A percentile compares a stretch with the other conserved stretches of the same genome.
Conservation (phyloP, 495 filamentous ascomycete species). For the Tirmania nivea region DNA sequence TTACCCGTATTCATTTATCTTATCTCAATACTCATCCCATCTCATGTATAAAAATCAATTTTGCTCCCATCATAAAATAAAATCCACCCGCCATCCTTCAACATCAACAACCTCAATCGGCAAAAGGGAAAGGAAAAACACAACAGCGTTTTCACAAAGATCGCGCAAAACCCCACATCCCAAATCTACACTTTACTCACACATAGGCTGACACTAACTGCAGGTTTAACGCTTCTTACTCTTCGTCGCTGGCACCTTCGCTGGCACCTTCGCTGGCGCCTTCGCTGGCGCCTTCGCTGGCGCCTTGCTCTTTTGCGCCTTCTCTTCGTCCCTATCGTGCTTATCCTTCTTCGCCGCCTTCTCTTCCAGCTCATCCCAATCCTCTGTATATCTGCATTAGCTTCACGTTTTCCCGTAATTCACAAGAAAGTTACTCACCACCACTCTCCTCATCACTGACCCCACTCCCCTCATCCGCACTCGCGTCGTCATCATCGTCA, state of each 20-base stretch:
- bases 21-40: no score
- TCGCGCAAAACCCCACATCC: no score
- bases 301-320: constrained; percentile 15
- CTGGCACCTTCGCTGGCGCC: background rate
- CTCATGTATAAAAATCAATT: no score
- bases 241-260: background rate
- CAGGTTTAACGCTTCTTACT: background rate
- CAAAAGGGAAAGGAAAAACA: no score
- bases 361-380: constrained; percentile 20
- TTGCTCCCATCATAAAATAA: no score
- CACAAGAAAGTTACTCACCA: constrained; percentile 14
- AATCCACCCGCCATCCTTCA: no score
- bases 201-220: no score
- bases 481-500: constrained; percentile 41
- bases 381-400: constrained; percentile 7
- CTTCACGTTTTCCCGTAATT: background rate
- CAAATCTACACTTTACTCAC: no score
- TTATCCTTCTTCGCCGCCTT: constrained; percentile 18
- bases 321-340: constrained; percentile 11
- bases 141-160: no score
- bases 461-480: constrained; percentile 31
- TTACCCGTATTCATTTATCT: no score
- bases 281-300: constrained; percentile 4
- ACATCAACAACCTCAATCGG: no score
- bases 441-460: constrained; percentile 18